These are phyloP conservation scores for Pseudopithomyces chartarum DNA, from an alignment of 2,329 filamentous ascomycete genomes.

Conservation along the genomic window DNA sequence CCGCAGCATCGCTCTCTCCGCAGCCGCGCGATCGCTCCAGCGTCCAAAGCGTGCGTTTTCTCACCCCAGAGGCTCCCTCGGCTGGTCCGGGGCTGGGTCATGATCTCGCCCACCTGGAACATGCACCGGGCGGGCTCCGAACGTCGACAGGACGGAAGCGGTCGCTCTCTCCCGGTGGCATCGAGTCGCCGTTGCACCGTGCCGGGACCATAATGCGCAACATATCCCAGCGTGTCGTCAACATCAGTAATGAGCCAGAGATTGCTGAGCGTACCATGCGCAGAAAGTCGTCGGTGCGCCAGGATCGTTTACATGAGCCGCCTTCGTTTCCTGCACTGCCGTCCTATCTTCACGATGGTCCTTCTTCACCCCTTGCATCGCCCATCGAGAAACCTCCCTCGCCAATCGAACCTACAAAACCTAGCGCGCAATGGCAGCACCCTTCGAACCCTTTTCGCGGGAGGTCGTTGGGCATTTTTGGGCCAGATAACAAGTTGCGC, in stretches of 20 bases:
- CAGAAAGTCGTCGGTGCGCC: constrained; percentile 63
- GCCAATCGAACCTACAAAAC: constrained; percentile 25
- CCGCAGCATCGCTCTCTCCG: constrained; percentile 47
- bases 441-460: constrained; percentile 79
- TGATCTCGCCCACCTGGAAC: constrained; percentile 65
- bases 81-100: constrained; percentile 58
- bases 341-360: constrained; percentile 54
- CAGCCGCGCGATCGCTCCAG: constrained; percentile 52
- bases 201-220: constrained; percentile 61
- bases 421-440: constrained; percentile 50
- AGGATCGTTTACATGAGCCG: constrained; percentile 59
- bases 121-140: constrained; percentile 36
- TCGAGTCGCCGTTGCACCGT: constrained; percentile 54
- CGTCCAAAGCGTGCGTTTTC: constrained; percentile 61
- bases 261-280: constrained; percentile 74
- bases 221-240: constrained; percentile 97
- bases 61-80: constrained; percentile 49
- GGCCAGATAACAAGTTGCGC: constrained; percentile 75
- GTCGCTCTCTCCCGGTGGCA: constrained; percentile 52
- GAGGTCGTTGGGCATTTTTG: constrained; percentile 82
- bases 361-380: constrained; percentile 34
- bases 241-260: constrained; percentile 91
- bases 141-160: constrained; percentile 52
- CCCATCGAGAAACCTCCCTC: constrained; percentile 47
- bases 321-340: constrained; percentile 58